Evolutionary conservation across 441 rosid species (phyloP), one percentile per base, ranked within the genome.

Genomic region (Flueggea neowawraea): DNA sequence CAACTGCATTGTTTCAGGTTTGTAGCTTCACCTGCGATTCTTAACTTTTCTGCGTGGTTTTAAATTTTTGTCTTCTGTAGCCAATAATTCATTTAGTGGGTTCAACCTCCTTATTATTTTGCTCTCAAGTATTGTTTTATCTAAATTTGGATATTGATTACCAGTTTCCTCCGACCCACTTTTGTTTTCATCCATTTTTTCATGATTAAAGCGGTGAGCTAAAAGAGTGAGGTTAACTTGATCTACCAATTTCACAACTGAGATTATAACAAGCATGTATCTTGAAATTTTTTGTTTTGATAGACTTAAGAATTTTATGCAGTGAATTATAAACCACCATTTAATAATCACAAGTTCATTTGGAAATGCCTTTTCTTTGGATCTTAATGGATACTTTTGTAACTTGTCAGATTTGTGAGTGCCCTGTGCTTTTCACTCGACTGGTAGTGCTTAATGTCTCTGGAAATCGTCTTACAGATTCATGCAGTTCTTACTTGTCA

Each of bases 1-100:
- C 99, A 59, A 82, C 92, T 36, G 80, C 98, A 67, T 81, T 95
- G 82, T 90, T 88, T 84, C 97, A 95, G 94, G 99, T 92, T 62
- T 67, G n/a, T 11, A 36, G 4, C 32, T n/a, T 45, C 62, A 60
- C 4, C 39, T 33, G 39, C 6, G 39, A 54, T 68, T 71, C 41
- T 60, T 11, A 57, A 36, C 57, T 22, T 58, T 63, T 51, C 54
- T 58, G 22, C 63, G 52, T 58, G 52, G 12, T 33, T 45, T 55
- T 17, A 55, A 53, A 52, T 1, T 33, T 47, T 64, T 47, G 51
- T 36, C 54, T 9, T 53, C n/a, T 13, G 57, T 31, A 52, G 39
- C 28, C 14, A 54, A 52, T 13, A 52, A 57, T 52, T 39, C 16
- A 39, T 58, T 69, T 61, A 44, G 17, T 50, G 22, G 36, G 16